Percentiles rank a stretch among this genome's conserved stretches.
phyloP scores from a whole-genome alignment of 495 filamentous ascomycete species.

The Aspergillus affinis region DNA sequence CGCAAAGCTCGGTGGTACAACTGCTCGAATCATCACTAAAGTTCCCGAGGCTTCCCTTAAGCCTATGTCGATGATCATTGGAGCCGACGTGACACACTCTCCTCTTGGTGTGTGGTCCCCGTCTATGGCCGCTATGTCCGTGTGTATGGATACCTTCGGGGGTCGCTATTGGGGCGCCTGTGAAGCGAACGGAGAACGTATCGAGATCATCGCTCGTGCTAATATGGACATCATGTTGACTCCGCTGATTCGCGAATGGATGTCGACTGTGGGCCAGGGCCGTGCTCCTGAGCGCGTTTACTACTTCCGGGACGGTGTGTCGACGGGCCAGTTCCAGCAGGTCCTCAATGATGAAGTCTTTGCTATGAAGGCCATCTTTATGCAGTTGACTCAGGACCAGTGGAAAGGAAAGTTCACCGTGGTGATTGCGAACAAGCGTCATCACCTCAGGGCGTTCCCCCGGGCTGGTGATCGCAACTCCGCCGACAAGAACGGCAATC shows the following conservation, averaged over 20 bases:
- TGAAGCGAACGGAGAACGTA: constrained; percentile 72
- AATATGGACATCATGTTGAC: constrained; percentile 66
- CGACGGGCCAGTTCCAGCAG: constrained; percentile 75
- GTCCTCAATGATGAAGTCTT: constrained; percentile 74
- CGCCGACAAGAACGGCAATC: constrained; percentile 71
- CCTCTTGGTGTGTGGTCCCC: constrained; percentile 60
- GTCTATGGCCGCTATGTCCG: constrained; percentile 84
- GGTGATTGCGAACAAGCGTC: constrained; percentile 86
- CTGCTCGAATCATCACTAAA: constrained; percentile 45
- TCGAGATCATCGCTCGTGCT: constrained; percentile 66
- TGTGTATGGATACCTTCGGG: constrained; percentile 68
- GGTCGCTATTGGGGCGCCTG: constrained; percentile 73
- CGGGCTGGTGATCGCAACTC: constrained; percentile 41
- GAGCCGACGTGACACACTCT: constrained; percentile 86
- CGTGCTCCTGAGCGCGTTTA: constrained; percentile 65
- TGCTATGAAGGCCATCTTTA: constrained; percentile 62
- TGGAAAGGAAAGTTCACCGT: constrained; percentile 67
- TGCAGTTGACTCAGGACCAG: constrained; percentile 30
- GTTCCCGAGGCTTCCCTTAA: constrained; percentile 35
- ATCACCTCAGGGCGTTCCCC: constrained; percentile 92
- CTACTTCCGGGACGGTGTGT: constrained; percentile 94
- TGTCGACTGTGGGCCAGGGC: constrained; percentile 48
- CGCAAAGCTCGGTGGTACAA: constrained; percentile 87
- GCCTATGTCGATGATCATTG: constrained; percentile 70
- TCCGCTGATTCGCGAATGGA: constrained; percentile 64